These are phyloP conservation scores for Ceratocystis albifundus DNA, from an alignment of 2,329 filamentous ascomycete genomes.

Conservation along the genomic window DNA sequence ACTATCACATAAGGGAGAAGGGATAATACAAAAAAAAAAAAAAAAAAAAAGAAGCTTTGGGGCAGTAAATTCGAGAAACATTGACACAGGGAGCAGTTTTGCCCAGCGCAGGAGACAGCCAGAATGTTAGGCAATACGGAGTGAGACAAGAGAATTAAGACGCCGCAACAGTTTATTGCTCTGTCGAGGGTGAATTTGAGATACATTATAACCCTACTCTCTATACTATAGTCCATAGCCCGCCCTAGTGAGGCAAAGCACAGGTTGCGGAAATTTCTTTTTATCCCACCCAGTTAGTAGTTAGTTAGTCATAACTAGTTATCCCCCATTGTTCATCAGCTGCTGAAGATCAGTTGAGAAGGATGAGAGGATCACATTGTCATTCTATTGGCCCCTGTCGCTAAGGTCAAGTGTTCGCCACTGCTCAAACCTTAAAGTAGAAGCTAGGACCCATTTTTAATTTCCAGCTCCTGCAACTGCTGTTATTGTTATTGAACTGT, in stretches of 20 bases:
- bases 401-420: background rate
- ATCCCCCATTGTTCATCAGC: background rate
- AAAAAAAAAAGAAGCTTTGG: slow-evolving; percentile 4
- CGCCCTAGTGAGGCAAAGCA: too few species aligned
- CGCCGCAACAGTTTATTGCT: background rate
- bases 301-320: background rate
- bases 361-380: slow-evolving; percentile 9
- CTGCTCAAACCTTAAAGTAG: slow-evolving; percentile 9
- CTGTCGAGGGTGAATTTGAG: background rate
- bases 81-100: background rate
- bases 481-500: background rate
- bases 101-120: too few species aligned
- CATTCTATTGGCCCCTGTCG: slow-evolving; percentile 4
- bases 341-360: background rate
- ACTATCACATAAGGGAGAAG: background rate
- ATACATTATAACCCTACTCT: background rate
- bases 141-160: background rate
- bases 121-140: background rate
- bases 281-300: background rate
- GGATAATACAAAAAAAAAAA: background rate
- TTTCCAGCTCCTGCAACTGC: background rate
- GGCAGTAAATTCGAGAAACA: background rate
- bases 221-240: background rate
- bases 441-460: slow-evolving; percentile 1
- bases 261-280: too few species aligned